Conservation (phyloP, 257 asterid species). For the Plantago major region DNA sequence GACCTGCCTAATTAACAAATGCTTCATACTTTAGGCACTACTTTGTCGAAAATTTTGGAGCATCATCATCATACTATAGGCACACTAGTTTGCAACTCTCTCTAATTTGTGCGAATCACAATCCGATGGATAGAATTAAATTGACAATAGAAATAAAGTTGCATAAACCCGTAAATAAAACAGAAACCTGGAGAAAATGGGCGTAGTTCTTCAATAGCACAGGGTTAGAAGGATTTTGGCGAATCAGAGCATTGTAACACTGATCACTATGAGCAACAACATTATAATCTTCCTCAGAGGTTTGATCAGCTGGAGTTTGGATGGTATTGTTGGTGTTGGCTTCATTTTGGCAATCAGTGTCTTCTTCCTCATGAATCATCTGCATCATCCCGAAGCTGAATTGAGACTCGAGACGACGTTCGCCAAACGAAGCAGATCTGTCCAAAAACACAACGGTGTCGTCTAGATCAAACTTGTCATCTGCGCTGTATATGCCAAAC, state of each 20-base stretch:
- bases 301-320: too few species aligned
- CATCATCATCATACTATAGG: too few species aligned
- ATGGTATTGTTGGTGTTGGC: conserved; percentile 23
- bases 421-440: not conserved
- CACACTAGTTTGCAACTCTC: too few species aligned
- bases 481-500: conserved; percentile 45
- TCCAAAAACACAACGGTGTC: too few species aligned
- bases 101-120: too few species aligned
- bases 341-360: conserved; percentile 16
- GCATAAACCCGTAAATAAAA: not conserved
- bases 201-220: conserved; percentile 60
- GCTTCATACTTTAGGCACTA: too few species aligned
- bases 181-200: conserved; percentile 62
- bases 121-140: too few species aligned
- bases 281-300: not conserved
- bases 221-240: conserved; percentile 46
- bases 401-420: conserved; percentile 30
- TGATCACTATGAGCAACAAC: conserved; percentile 31
- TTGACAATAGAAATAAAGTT: too few species aligned
- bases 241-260: conserved; percentile 30
- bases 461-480: conserved; percentile 20
- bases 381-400: conserved; percentile 54
- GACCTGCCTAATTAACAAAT: too few species aligned
- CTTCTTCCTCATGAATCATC: conserved; percentile 38
- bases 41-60: too few species aligned